Conservation (phyloP, 208 protist species). For the Porcisia deanei region DNA sequence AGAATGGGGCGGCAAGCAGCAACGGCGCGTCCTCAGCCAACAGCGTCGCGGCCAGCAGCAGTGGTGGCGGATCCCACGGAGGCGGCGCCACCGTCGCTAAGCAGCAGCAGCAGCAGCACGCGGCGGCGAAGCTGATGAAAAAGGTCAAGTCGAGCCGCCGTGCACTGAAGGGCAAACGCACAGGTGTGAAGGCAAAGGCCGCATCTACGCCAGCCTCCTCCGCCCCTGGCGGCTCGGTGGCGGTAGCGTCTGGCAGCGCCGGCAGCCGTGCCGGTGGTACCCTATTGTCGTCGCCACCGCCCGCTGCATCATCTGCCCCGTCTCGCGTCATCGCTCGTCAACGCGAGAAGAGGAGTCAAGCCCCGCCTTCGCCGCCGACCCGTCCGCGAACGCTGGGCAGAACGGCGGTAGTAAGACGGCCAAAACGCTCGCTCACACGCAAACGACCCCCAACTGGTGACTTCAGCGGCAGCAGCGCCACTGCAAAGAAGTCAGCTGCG, state of each 20-base stretch:
- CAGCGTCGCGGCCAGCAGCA: neutral
- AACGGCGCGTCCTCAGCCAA: neutral
- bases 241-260: neutral
- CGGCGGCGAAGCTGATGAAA: conserved; percentile 10
- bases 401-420: neutral
- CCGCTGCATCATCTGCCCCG: conserved; percentile 5
- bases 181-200: neutral
- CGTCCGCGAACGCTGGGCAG: neutral
- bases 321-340: conserved; percentile 6
- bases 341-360: conserved; percentile 14
- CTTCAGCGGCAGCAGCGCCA: neutral
- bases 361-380: neutral
- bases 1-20: conserved; percentile 2
- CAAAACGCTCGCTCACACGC: neutral
- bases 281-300: neutral
- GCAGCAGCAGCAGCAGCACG: conserved; percentile 11
- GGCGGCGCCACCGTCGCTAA: neutral
- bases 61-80: neutral
- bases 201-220: conserved; percentile 5
- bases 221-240: neutral
- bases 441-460: neutral
- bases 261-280: neutral
- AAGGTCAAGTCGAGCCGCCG: conserved; percentile 16
- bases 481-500: neutral
- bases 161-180: conserved; percentile 23